These are phyloP conservation scores for Pseudopyricularia cyperi DNA, from an alignment of 2,329 filamentous ascomycete species.

Conservation along the genomic window DNA sequence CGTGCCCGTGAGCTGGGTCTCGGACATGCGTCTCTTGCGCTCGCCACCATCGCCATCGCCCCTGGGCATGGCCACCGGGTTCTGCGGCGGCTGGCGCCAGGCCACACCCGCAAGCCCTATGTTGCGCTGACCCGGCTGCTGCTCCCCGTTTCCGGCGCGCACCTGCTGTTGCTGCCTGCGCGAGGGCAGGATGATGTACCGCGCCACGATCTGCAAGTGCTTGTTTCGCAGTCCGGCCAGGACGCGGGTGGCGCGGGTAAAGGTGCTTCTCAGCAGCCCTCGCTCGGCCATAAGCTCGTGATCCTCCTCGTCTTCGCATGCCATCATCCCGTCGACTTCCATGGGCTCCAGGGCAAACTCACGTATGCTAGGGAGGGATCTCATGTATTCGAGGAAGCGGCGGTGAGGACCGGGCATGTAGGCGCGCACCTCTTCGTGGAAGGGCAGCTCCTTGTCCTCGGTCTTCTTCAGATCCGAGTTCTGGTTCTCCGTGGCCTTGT, in stretches of 20 bases:
- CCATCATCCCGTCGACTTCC: constrained; percentile 3
- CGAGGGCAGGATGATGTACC: constrained; percentile 79
- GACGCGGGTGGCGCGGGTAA: constrained; percentile 62
- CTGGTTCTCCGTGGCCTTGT: constrained; percentile 31
- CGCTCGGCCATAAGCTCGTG: constrained; percentile 23
- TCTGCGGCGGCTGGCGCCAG: constrained; percentile 3
- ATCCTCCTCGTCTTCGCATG: constrained; percentile 24
- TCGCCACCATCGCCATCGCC: constrained; percentile 2
- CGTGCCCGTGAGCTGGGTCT: constrained; percentile 56
- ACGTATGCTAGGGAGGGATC: constrained; percentile 59
- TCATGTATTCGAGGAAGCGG: constrained; percentile 61
- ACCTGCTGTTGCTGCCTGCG: constrained; percentile 10
- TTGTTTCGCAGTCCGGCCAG: constrained; percentile 67
- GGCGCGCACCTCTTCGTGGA: constrained; percentile 57
- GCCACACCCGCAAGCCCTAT: constrained; percentile 11
- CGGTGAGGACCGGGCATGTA: constrained; percentile 87
- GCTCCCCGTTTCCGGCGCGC: neutral
- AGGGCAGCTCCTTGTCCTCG: constrained; percentile 18
- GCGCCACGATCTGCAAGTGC: constrained; percentile 79
- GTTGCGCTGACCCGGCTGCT: neutral
- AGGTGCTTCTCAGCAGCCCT: constrained; percentile 29
- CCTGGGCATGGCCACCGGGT: constrained; percentile 3
- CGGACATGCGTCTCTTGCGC: neutral
- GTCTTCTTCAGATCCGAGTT: constrained; percentile 2
- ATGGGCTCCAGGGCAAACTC: constrained; percentile 42